Evolutionary conservation across 1,284 basidiomycete genomes (phyloP).

Genomic region (Puccinia polysora): DNA sequence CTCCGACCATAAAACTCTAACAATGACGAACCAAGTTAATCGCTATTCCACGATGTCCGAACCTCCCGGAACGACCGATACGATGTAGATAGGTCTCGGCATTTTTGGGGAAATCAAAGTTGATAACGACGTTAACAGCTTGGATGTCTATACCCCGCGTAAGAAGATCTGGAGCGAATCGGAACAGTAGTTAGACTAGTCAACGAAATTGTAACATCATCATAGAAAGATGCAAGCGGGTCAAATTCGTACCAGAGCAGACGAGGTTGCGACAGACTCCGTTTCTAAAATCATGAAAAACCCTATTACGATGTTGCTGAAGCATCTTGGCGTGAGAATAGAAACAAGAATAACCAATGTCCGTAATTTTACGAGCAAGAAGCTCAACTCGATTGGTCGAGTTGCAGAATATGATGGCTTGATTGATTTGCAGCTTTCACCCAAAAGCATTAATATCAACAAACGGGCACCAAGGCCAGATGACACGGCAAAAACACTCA

Average conservation of each 20-base stretch:
- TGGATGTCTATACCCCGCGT: slow-evolving; percentile 99
- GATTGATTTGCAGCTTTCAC: slow-evolving; percentile 93
- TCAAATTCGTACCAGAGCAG: slow-evolving; percentile 62
- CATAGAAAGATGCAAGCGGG: neutral
- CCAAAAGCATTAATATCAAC: neutral
- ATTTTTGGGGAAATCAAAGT: slow-evolving; percentile 99
- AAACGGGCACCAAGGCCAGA: slow-evolving; percentile 22
- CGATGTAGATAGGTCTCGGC: slow-evolving; percentile 97
- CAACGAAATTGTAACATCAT: neutral
- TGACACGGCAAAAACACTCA: slow-evolving; percentile 52
- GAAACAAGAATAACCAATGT: slow-evolving; percentile 99
- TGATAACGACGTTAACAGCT: slow-evolving; percentile 99
- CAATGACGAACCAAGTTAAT: slow-evolving; percentile 77
- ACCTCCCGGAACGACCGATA: slow-evolving; percentile 93
- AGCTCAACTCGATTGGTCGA: slow-evolving; percentile 99
- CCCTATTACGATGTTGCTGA: slow-evolving; percentile 94
- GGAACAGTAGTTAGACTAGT: neutral
- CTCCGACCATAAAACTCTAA: neutral
- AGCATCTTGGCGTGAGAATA: slow-evolving; percentile 99
- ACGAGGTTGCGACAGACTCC: slow-evolving; percentile 97
- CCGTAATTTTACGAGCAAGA: slow-evolving; percentile 97
- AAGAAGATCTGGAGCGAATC: slow-evolving; percentile 66
- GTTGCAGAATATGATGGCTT: slow-evolving; percentile 99
- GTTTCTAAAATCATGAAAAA: slow-evolving; percentile 99
- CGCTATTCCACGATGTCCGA: slow-evolving; percentile 92